phyloP scores from a whole-genome alignment of 1,139 yeast genomes.

The Suhomyces bokatorum region DNA sequence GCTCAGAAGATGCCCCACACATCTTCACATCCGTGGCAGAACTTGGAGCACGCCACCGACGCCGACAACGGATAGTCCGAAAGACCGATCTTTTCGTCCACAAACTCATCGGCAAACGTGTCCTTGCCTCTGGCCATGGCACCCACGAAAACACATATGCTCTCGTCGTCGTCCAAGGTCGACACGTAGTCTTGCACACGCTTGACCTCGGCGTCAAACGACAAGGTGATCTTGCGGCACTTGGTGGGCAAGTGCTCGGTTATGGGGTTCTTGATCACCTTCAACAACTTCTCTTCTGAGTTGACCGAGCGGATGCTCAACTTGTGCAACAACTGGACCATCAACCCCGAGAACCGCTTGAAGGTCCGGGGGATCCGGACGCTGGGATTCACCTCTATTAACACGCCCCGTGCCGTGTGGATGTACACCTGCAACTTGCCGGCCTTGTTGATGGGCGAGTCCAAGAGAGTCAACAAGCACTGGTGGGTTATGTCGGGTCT shows the following conservation, averaged over 20 bases:
- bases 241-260: slow-evolving; percentile 96
- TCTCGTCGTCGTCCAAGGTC: slow-evolving; percentile 81
- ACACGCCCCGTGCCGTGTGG: slow-evolving; percentile 91
- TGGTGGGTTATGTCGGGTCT: slow-evolving; percentile 98
- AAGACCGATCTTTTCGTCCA: slow-evolving; percentile 94
- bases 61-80: slow-evolving; percentile 96
- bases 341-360: slow-evolving; percentile 93
- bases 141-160: slow-evolving; percentile 96
- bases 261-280: slow-evolving; percentile 94
- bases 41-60: slow-evolving; percentile 96
- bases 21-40: slow-evolving; percentile 98
- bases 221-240: slow-evolving; percentile 88
- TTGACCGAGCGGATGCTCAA: slow-evolving; percentile 91
- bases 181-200: slow-evolving; percentile 87
- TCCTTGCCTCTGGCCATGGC: slow-evolving; percentile 99
- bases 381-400: slow-evolving; percentile 92
- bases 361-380: slow-evolving; percentile 98
- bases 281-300: slow-evolving; percentile 88
- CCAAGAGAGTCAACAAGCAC: slow-evolving; percentile 87
- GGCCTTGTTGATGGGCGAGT: slow-evolving; percentile 95
- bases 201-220: slow-evolving; percentile 89
- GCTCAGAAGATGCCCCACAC: slow-evolving; percentile 76
- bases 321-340: slow-evolving; percentile 94
- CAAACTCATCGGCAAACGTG: slow-evolving; percentile 93
- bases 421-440: slow-evolving; percentile 95